Percentiles rank a stretch among this genome's conserved stretches.
phyloP scores from a whole-genome alignment of 2,329 filamentous ascomycete species.

The Aspergillus luchuensis region DNA sequence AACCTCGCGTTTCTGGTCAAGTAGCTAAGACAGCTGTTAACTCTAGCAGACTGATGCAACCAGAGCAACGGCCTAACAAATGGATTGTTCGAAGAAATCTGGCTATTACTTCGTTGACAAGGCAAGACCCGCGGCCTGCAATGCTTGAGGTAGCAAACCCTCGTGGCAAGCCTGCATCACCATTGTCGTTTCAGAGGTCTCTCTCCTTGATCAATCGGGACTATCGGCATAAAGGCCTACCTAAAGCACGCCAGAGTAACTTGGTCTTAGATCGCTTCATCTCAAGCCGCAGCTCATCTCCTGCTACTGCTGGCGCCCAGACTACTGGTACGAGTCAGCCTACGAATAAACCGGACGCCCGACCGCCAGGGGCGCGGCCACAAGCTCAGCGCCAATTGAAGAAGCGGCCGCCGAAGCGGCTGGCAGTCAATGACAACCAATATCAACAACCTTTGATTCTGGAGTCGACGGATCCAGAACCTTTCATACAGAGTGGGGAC shows the following conservation, averaged over 20 bases:
- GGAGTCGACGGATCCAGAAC: constrained; percentile 24
- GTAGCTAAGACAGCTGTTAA: neutral
- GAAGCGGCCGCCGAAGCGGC: constrained; percentile 46
- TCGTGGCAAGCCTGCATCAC: constrained; percentile 17
- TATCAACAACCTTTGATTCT: constrained; percentile 46
- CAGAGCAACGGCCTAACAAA: constrained; percentile 28
- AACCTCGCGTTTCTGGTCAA: constrained; percentile 1
- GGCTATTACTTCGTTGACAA: constrained; percentile 40
- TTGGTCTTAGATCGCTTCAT: constrained; percentile 43
- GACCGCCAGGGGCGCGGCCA: constrained; percentile 10
- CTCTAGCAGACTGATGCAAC: constrained; percentile 11
- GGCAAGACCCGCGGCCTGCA: constrained; percentile 39
- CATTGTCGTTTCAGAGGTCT: constrained; percentile 33
- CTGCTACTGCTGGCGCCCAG: constrained; percentile 5
- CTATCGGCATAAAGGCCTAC: constrained; percentile 26
- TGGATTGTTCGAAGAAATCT: constrained; percentile 39
- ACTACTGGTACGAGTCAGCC: neutral
- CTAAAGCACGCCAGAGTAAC: constrained; percentile 24
- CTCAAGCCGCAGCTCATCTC: constrained; percentile 19
- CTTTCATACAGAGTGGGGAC: constrained; percentile 1
- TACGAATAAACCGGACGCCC: constrained; percentile 10
- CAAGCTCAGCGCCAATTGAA: constrained; percentile 23
- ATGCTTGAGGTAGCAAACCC: constrained; percentile 31
- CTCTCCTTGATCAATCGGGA: constrained; percentile 37
- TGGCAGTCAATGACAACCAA: constrained; percentile 50